Conservation (phyloP, 495 filamentous ascomycete species). For the Jackrogersella minutella region DNA sequence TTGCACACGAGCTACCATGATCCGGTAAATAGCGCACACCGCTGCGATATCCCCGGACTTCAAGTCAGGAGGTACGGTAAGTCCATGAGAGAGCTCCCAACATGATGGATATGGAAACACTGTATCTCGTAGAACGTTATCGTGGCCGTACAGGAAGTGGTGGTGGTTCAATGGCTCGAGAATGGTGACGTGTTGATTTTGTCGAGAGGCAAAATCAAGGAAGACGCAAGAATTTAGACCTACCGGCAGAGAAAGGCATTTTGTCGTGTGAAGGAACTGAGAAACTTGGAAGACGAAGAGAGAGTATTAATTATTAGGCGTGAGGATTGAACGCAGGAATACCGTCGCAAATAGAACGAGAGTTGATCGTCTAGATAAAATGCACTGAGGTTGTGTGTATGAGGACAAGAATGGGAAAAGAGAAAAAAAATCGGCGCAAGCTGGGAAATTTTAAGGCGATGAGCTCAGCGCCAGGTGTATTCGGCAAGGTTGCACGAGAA, state of each 20-base stretch:
- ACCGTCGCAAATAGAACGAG: slow-evolving; percentile 46
- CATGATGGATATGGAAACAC: slow-evolving; percentile 22
- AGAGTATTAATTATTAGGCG: slow-evolving; percentile 30
- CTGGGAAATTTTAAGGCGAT: slow-evolving; percentile 47
- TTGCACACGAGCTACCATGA: not conserved
- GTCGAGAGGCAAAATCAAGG: slow-evolving; percentile 20
- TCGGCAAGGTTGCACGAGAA: slow-evolving; percentile 32
- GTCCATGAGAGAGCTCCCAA: not conserved
- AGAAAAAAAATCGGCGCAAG: slow-evolving; percentile 46
- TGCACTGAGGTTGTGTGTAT: slow-evolving; percentile 27
- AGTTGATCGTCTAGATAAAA: slow-evolving; percentile 58
- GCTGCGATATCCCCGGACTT: not conserved
- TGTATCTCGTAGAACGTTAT: slow-evolving; percentile 22
- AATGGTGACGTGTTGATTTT: slow-evolving; percentile 20
- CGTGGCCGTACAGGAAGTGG: slow-evolving; percentile 21
- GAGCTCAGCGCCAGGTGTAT: slow-evolving; percentile 41
- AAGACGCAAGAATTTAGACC: slow-evolving; percentile 37
- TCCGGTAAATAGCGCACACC: slow-evolving; percentile 53
- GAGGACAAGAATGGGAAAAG: slow-evolving; percentile 38
- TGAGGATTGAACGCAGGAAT: slow-evolving; percentile 33
- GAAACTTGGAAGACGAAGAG: slow-evolving; percentile 9
- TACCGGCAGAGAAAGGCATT: slow-evolving; percentile 56
- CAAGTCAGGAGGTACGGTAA: slow-evolving; percentile 11
- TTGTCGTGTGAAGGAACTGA: slow-evolving; percentile 45
- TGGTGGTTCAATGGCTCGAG: slow-evolving; percentile 42